phyloP scores from a whole-genome alignment of 768 basidiomycete species.

The Myochromella boudieri region DNA sequence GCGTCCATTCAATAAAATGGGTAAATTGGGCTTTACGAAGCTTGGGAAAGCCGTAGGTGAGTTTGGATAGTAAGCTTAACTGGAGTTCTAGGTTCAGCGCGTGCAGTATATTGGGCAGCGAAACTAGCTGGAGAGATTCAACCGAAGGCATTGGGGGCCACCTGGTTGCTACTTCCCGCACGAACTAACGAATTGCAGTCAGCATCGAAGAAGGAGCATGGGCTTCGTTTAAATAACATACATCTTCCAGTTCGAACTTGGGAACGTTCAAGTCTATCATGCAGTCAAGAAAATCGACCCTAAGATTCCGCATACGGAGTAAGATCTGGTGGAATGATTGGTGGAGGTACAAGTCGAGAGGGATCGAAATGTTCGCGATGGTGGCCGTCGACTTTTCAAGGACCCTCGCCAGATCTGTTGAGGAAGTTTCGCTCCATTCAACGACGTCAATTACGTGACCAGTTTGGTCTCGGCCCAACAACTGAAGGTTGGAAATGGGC shows the following conservation, averaged over 20 bases:
- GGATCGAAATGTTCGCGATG: conserved; percentile 1
- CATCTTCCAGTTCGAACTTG: neutral
- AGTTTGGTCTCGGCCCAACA: neutral
- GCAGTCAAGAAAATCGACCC: neutral
- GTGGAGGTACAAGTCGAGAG: conserved; percentile 6
- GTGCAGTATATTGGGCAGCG: neutral
- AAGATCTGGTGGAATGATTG: conserved; percentile 1
- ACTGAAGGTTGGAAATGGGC: conserved; percentile 4
- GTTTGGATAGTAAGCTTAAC: neutral
- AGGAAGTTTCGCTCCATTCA: no score
- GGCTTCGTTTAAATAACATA: neutral
- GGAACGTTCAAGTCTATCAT: neutral
- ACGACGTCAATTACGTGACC: neutral
- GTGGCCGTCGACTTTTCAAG: conserved; percentile 1
- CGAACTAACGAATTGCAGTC: conserved; percentile 1
- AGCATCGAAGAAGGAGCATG: neutral
- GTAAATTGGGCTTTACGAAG: conserved; percentile 6
- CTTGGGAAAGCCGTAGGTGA: conserved; percentile 12
- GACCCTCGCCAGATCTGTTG: neutral
- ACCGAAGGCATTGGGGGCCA: conserved; percentile 13
- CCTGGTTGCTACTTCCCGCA: neutral
- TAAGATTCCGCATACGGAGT: conserved; percentile 1
- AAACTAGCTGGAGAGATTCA: neutral
- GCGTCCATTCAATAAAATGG: conserved; percentile 9
- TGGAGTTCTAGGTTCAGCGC: conserved; percentile 11